Evolutionary conservation across 306 rosid species (phyloP).

Genomic region (Mimosa bimucronata): DNA sequence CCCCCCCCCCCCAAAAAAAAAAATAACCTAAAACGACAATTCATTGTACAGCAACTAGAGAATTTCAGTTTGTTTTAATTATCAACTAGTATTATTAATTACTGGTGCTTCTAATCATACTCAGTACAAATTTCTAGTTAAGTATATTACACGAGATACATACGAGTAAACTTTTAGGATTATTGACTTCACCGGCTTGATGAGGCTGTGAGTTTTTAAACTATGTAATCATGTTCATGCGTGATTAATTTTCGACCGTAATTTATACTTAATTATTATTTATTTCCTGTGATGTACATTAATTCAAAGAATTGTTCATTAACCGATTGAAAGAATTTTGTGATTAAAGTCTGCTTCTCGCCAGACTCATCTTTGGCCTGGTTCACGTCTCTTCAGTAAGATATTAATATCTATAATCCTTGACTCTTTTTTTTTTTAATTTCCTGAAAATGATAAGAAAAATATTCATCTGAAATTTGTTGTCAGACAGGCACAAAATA

Average conservation of each 20-base stretch:
- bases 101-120: background rate
- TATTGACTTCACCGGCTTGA: background rate
- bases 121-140: background rate
- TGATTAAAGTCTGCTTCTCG: background rate
- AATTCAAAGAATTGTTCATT: background rate
- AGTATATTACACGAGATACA: background rate
- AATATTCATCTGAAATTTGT: background rate
- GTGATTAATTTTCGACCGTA: background rate
- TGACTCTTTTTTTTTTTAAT: background rate
- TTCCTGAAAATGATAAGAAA: background rate
- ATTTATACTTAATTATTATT: background rate
- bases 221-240: background rate
- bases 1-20: too few species aligned
- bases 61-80: background rate
- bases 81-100: background rate
- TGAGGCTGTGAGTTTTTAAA: background rate
- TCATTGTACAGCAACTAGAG: constrained; percentile 18
- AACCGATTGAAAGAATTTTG: background rate
- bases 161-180: too few species aligned
- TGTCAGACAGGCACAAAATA: background rate
- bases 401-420: background rate
- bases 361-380: background rate
- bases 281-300: background rate
- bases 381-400: background rate
- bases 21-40: constrained; percentile 4